Base-by-base conservation (phyloP, 352 stramenopile genomes). In the Achlya hypogyna region DNA sequence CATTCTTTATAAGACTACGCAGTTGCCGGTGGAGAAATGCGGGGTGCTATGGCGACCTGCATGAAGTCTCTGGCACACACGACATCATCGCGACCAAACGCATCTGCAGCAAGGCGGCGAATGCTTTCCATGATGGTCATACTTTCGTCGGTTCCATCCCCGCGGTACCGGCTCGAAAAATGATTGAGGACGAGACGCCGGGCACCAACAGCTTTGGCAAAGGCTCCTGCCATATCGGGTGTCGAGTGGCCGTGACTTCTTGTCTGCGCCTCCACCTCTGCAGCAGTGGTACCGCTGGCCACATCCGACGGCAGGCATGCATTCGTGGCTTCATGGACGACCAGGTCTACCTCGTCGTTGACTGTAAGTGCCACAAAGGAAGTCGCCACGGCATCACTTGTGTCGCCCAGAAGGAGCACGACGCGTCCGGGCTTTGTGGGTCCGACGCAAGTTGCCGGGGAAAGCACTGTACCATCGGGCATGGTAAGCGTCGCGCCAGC, bases 251-350 rank as follows among this genome's bases (percentile, higher is more conserved):
- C 87, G 29, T 63, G 54, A 23, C n/a, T 27, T 32, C 34, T 63
- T 3, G 54, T 49, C 18, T 47, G 29, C 23, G 18, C 31, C 34
- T 52, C 35, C 6, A 63, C 59, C 9, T 14, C 74, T 16, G 69
- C 32, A 42, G 63, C 53, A 22, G 76, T 53, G 18, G 43, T 25
- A 5, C 42, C 51, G 20, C 62, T 56, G 0, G 27, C 27, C 1
- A 64, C 16, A 23, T 22, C 22, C 5, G 20, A 51, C 4, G 18
- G 29, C 34, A 88, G 73, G 42, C 54, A 63, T 23, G 54, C 76
- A 67, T 96, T 95, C 1, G 88, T 94, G 20, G 87, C 79, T 78
- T 97, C 90, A 70, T 97, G 90, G n/a, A 97, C 73, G 2, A 97
- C 34, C 0, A 96, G 73, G 71, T 96, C 86, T 2, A 79, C 78